Base-by-base conservation (phyloP, 2,329 filamentous ascomycete genomes). In the Gaeumannomyces sp. region DNA sequence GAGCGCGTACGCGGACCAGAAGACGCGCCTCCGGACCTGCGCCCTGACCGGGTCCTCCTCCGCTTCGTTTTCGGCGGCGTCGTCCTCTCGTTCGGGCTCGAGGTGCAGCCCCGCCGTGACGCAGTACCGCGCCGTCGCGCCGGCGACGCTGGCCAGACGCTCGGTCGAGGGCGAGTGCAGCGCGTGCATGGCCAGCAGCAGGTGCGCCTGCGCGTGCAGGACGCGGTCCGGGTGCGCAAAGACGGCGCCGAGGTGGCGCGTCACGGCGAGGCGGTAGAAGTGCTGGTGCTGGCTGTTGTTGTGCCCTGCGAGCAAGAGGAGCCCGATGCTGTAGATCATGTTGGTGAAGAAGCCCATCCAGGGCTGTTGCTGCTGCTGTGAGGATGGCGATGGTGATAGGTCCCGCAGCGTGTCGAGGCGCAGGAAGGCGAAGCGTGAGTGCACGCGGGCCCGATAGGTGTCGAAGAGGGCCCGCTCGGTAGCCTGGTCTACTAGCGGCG, bases 1-100 rank as follows among this genome's bases (percentile, higher is more conserved):
- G 16, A 74, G 59, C 5, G 65, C 67, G 59, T 74, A 74, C 2
- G 72, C 72, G 16, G 70, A 73, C 73, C 73, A 74, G 65, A 74
- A 75, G 28, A 72, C 68, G 22, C 73, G 67, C 2, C 73, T 70
- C 5, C 72, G 69, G 13, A 70, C 45, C 62, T 74, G 73, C 3
- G 70, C 65, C 59, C 69, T 25, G 22, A 14, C 22, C 2, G 3
- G 7, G 13, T 19, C 50, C 16, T n/a, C 27, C 14, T 28, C 27
- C 6, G 13, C 28, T 6, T 31, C 61, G 11, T 62, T n/a, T n/a
- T n/a, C n/a, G n/a, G n/a, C n/a, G n/a, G n/a, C 60, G 0, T 68
- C 66, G 61, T 73, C 73, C 1, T 68, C 66, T 19, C 70, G 70
- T 13, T 45, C 61, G 11, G 50, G 29, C 19, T 64, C 68, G 11